Evolutionary conservation across 2,329 filamentous ascomycete species (phyloP).

Genomic region (Monosporascus sp.): DNA sequence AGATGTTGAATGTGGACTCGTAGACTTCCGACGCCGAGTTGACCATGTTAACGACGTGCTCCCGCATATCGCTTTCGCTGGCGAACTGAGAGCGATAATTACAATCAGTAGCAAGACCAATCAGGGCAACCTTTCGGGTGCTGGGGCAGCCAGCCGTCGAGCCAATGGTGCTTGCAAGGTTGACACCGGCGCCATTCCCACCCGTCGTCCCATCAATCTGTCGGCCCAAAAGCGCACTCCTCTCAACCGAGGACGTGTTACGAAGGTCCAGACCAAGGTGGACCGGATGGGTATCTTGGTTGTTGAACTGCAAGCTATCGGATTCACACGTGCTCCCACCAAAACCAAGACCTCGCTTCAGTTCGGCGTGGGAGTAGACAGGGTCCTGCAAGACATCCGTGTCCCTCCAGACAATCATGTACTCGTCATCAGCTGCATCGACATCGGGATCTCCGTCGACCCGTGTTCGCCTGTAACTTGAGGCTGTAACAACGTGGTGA

Average conservation of each 20-base stretch:
- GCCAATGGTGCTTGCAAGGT: conserved; percentile 74
- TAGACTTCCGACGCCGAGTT: conserved; percentile 85
- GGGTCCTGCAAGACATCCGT: conserved; percentile 62
- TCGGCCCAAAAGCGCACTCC: conserved; percentile 65
- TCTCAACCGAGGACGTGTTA: conserved; percentile 54
- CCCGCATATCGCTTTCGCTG: conserved; percentile 54
- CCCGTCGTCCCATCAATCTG: conserved; percentile 64
- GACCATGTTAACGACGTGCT: conserved; percentile 76
- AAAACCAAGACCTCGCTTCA: conserved; percentile 51
- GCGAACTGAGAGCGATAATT: conserved; percentile 73
- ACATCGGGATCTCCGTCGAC: conserved; percentile 66
- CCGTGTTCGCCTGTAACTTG: conserved; percentile 68
- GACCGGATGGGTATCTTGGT: conserved; percentile 64
- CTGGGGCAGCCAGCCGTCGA: conserved; percentile 77
- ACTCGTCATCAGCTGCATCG: conserved; percentile 53
- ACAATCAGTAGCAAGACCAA: conserved; percentile 92
- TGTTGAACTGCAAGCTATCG: conserved; percentile 76
- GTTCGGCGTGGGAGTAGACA: conserved; percentile 47
- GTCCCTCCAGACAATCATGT: conserved; percentile 88
- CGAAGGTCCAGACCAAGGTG: conserved; percentile 46
- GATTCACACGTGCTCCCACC: conserved; percentile 57
- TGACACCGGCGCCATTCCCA: conserved; percentile 74
- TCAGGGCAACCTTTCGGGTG: conserved; percentile 84
- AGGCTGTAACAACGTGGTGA: conserved; percentile 77
- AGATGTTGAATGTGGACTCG: conserved; percentile 90